phyloP scores from a whole-genome alignment of 2,329 filamentous ascomycete genomes.

The Pezicula rhizophila region DNA sequence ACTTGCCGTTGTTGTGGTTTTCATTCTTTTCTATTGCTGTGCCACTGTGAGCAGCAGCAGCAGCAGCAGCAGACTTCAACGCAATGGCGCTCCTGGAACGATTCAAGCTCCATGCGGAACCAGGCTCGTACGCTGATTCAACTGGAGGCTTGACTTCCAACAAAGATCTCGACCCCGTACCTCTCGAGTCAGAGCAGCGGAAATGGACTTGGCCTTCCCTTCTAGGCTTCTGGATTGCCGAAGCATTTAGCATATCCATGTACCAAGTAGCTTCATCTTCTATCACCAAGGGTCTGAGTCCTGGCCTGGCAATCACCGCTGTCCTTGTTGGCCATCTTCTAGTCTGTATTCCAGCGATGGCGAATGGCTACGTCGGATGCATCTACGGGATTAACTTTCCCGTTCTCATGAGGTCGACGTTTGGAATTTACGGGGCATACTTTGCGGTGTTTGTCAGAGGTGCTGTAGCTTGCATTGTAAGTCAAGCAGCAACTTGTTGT shows the following conservation, averaged over 20 bases:
- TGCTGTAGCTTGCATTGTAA: conserved; percentile 19
- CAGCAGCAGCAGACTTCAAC: neutral
- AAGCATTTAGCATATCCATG: conserved; percentile 22
- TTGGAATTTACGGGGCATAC: conserved; percentile 37
- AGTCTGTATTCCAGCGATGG: conserved; percentile 44
- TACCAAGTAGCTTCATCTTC: conserved; percentile 21
- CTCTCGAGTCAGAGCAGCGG: conserved; percentile 15
- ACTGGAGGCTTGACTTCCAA: conserved; percentile 12
- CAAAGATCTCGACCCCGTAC: conserved; percentile 20
- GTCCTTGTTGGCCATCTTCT: conserved; percentile 54
- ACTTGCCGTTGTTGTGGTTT: no score
- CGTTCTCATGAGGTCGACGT: conserved; percentile 37
- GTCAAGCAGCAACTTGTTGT: neutral
- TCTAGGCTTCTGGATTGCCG: conserved; percentile 23
- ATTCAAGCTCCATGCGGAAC: conserved; percentile 12
- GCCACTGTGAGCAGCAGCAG: no score
- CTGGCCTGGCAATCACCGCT: conserved; percentile 16
- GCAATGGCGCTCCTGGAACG: conserved; percentile 12
- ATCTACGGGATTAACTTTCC: conserved; percentile 39
- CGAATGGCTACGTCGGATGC: conserved; percentile 39
- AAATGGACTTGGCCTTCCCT: conserved; percentile 20
- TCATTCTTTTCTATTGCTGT: no score
- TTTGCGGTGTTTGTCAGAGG: conserved; percentile 32
- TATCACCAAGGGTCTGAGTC: conserved; percentile 20
- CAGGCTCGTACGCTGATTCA: conserved; percentile 11